Evolutionary conservation across 805 yeast species (phyloP), one percentile per base, ranked within the genome.

Genomic region (Clavispora fructus): DNA sequence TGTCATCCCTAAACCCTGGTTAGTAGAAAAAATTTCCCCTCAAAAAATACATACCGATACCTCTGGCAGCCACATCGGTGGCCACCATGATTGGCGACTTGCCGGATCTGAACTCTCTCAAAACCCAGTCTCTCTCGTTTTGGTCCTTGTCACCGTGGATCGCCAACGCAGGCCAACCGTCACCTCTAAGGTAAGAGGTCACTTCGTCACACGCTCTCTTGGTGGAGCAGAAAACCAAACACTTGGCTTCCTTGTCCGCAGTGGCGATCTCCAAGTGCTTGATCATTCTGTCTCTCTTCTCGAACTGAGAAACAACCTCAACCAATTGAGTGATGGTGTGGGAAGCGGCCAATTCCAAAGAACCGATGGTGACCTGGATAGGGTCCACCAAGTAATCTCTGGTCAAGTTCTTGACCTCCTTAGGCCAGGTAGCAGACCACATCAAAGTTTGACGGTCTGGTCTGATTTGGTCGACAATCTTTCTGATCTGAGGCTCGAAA

Each of bases 361-460:
- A 94, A 70, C 99, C 99, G 68, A 94, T 75, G 62, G 87, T 92
- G 57, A 94, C 98, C 76, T 94, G 98, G 65, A 94, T 92, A 63
- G 92, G 94, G 67, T 94, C 96, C 46, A 80, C 71, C 65, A 92
- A 78, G 71, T 88, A 94, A 69, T 94, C 99, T 62, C 85, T 80
- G 56, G 97, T 95, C 64, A 94, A 78, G 57, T 83, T 78, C 77
- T 92, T 95, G 54, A 94, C 98, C 70, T 89, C 95, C 79, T 91
- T 92, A 61, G 99, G 99, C 99, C 99, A 94, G 46, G 99, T 94
- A 58, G 99, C 99, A 52, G 98, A 92, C 98, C 98, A 94, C 97
- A 94, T 89, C 61, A 92, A 79, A 51, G 99, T 94, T 77, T 94
- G 99, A 79, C 98, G 90, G 71, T 94, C 99, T 52, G 99, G 99